These are phyloP conservation scores for Salvia miltiorrhiza DNA, from an alignment of 257 asterid species.

Conservation along the genomic window DNA sequence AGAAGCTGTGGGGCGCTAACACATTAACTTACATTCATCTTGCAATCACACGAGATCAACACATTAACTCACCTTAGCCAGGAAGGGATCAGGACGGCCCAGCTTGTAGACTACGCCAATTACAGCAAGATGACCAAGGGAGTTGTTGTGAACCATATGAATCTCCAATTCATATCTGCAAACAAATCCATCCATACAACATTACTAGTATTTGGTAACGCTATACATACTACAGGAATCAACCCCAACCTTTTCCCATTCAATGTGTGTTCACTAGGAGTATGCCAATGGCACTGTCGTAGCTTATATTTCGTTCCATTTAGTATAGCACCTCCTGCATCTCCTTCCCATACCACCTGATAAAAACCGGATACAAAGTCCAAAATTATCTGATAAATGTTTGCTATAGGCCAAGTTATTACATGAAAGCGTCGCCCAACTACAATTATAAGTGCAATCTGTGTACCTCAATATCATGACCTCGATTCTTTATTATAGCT, in stretches of 20 bases:
- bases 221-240: neutral
- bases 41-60: neutral
- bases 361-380: neutral
- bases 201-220: neutral
- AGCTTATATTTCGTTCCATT: conserved; percentile 42
- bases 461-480: conserved; percentile 60
- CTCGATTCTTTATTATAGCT: conserved; percentile 51
- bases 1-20: conserved; percentile 31
- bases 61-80: conserved; percentile 32
- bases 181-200: neutral
- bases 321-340: conserved; percentile 51
- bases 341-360: conserved; percentile 63
- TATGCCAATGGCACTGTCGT: conserved; percentile 71
- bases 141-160: conserved; percentile 64
- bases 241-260: conserved; percentile 43
- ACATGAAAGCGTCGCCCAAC: neutral
- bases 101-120: conserved; percentile 50
- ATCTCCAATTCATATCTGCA: conserved; percentile 57
- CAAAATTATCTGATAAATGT: too few species aligned
- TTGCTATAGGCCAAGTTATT: neutral
- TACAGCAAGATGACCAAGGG: conserved; percentile 42
- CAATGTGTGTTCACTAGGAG: conserved; percentile 77
- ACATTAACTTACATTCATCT: neutral
- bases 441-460: neutral
- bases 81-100: conserved; percentile 58